phyloP scores from a whole-genome alignment of 2,329 filamentous ascomycete species.

The Fusarium sambucinum region DNA sequence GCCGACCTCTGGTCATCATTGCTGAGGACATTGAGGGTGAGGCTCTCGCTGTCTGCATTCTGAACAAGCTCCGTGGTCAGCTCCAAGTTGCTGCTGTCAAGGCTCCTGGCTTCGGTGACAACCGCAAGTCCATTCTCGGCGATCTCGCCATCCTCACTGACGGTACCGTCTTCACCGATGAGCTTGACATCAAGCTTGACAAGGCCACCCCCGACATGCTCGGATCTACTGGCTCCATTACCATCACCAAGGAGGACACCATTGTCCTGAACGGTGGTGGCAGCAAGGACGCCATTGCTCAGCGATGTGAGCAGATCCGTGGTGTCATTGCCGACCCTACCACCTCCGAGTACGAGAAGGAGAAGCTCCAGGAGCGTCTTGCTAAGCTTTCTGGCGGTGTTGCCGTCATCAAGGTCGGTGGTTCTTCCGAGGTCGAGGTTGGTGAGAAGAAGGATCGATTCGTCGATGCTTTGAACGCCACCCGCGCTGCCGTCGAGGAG shows the following conservation, averaged over 20 bases:
- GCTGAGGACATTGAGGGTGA: slow-evolving; percentile 99
- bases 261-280: slow-evolving; percentile 98
- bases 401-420: slow-evolving; percentile 99
- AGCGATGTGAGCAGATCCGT: slow-evolving; percentile 99
- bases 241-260: slow-evolving; percentile 99
- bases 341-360: slow-evolving; percentile 99
- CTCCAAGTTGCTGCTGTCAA: slow-evolving; percentile 99
- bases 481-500: slow-evolving; percentile 97
- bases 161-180: slow-evolving; percentile 96
- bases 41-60: slow-evolving; percentile 97
- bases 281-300: slow-evolving; percentile 90
- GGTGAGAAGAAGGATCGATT: slow-evolving; percentile 99
- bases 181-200: slow-evolving; percentile 99
- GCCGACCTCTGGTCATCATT: slow-evolving; percentile 96
- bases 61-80: slow-evolving; percentile 99
- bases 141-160: slow-evolving; percentile 97
- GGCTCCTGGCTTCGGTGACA: slow-evolving; percentile 99
- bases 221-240: slow-evolving; percentile 96
- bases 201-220: slow-evolving; percentile 97
- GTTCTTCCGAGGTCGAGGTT: slow-evolving; percentile 97
- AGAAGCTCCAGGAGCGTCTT: slow-evolving; percentile 99
- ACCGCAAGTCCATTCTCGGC: slow-evolving; percentile 99
- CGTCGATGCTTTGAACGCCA: slow-evolving; percentile 97
- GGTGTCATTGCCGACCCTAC: slow-evolving; percentile 93
- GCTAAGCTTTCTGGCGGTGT: slow-evolving; percentile 99